These are phyloP conservation scores for Diaporthe sp. DNA, from an alignment of 2,329 filamentous ascomycete genomes.

Conservation along the genomic window DNA sequence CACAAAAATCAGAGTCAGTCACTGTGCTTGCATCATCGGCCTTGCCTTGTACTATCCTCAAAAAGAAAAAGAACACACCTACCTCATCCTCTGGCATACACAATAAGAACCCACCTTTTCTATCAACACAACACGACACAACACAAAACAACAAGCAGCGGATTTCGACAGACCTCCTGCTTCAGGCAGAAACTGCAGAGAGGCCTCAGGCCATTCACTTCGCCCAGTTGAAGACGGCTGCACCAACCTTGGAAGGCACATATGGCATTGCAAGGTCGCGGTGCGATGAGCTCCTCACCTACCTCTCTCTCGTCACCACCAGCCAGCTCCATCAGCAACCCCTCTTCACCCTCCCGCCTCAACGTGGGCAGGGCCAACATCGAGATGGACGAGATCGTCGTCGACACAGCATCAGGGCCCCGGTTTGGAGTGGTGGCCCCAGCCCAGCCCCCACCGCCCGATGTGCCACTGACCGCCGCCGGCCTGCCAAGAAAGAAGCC, in stretches of 20 bases:
- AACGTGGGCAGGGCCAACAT: conserved; percentile 49
- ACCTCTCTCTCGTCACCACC: conserved; percentile 65
- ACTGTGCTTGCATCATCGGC: conserved; percentile 1
- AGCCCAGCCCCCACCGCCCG: conserved; percentile 48
- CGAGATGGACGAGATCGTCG: conserved; percentile 65
- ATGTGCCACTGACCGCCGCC: conserved; percentile 67
- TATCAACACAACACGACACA: neutral
- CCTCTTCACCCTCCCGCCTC: conserved; percentile 58
- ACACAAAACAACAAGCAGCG: neutral
- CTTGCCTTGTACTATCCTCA: neutral
- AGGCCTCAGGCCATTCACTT: neutral
- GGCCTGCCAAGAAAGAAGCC: conserved; percentile 73
- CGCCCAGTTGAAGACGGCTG: conserved; percentile 1
- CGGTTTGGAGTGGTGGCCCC: conserved; percentile 48
- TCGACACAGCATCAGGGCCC: conserved; percentile 54
- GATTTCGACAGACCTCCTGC: neutral
- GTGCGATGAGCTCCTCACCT: conserved; percentile 61
- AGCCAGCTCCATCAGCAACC: conserved; percentile 63
- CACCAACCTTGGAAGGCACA: conserved; percentile 1
- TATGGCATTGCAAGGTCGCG: conserved; percentile 28
- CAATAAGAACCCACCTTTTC: neutral
- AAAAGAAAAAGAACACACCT: neutral
- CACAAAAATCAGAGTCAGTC: neutral
- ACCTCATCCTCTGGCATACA: neutral
- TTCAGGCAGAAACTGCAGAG: neutral